Evolutionary conservation across 768 basidiomycete species (phyloP), one percentile per base, ranked within the genome.

Genomic region (Amanita exitialis): DNA sequence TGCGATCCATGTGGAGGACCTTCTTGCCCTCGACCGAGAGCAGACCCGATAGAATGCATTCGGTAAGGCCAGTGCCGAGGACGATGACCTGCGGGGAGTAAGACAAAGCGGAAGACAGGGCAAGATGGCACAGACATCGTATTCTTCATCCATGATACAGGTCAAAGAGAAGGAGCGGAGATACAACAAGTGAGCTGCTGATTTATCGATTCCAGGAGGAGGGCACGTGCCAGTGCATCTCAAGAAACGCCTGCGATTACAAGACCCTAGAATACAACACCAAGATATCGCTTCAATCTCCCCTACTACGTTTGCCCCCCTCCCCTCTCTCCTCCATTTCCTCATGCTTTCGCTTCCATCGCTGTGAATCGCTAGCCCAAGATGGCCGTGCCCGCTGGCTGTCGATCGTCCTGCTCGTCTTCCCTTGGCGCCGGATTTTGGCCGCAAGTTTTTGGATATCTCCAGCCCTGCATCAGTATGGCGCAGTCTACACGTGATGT

Each of bases 21-120:
- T 98, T 99, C 80, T 98, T 97, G 56, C 96, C 95, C 67, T 97
- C 96, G 41, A 97, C 95, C n/a, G 95, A 98, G 60, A 99, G 77
- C 60, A 99, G 72, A 34, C 96, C 96, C 13, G 96, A 98, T 55
- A 99, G 82, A 66, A 98, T 94, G 72, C 96, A 98, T 69, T 99
- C 96, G 25, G 95, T 97, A 63, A 99, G 73, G 55, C 96, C 96
- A 55, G 96, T 99, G 54, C 96, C 96, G 61, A 98, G 80, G 57
- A 93, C 86, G 66, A 91, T 79, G 67, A 89, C 88, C 87, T 90
- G 64, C 44, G 42, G 42, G 27, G 20, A 25, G 62, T 58, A 52
- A 53, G 39, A 46, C 49, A 45, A 49, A 49, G 43, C 52, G 41
- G 51, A 28, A 52, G 52, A 20, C 27, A 41, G 16, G 34, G 30